Base-by-base conservation (phyloP, 768 basidiomycete genomes). In the Boletus insuetus region DNA sequence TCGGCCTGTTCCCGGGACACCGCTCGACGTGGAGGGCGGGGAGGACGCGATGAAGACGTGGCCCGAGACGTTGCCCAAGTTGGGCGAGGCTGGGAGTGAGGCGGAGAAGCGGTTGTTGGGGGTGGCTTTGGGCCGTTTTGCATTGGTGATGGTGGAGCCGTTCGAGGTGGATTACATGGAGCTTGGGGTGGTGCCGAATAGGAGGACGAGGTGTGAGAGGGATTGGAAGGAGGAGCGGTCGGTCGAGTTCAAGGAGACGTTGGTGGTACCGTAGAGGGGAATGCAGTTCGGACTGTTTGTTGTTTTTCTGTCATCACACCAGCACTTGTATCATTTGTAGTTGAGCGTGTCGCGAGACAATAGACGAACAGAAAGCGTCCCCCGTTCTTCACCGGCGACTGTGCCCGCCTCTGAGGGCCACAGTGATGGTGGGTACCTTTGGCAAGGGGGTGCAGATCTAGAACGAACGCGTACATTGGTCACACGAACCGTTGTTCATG, bases 141-240 rank as follows among this genome's bases (percentile, higher is more conserved):
- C 87, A 17, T 67, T 94, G 64, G 61, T 93, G 40, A 67, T 91
- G 12, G 73, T 94, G 31, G 90, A 93, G 62, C 46, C 53, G 53
- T 19, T 48, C 7, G 46, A 54, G 40, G 46, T 54, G 34, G 92
- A 94, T 65, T 81, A 80, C 71, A 64, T 85, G 16, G 87, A 88
- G 64, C 61, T 93, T 31, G 78, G 73, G 0, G 74, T 77, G 19
- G 53, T 72, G 22, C 87, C 87, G 10, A 80, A 90, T 59, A 75
- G 76, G 58, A 72, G 90, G 64, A 83, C 82, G 26, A 66, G 70
- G 49, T 90, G 82, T 53, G 76, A 70, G 59, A 77, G 77, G 64
- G 74, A 69, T n/a, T n/a, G n/a, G n/a, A n/a, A n/a, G n/a, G n/a
- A n/a, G 50, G 64, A 64, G 45, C 66, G 16, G 0, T 69, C 64